Conservation (phyloP, 2,329 filamentous ascomycete species). For the Neoascochyta sp. region DNA sequence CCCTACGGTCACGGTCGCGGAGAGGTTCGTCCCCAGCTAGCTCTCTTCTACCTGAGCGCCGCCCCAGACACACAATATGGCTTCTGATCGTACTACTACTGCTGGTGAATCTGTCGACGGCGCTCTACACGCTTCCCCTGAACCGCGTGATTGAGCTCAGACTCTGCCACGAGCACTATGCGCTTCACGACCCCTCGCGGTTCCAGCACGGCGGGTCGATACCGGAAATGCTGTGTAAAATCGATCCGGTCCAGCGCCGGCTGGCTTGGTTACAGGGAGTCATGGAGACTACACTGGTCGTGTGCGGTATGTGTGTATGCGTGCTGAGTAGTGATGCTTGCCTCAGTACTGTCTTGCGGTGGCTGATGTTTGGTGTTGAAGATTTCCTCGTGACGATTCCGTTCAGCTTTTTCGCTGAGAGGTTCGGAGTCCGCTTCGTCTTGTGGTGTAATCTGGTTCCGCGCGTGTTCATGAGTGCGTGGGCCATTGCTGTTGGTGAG, state of each 20-base stretch:
- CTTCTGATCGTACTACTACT: slow-evolving; percentile 31
- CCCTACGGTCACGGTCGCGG: neutral
- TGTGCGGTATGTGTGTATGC: slow-evolving; percentile 33
- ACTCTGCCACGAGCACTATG: slow-evolving; percentile 51
- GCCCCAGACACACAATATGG: slow-evolving; percentile 19
- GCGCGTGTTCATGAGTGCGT: slow-evolving; percentile 25
- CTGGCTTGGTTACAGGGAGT: slow-evolving; percentile 53
- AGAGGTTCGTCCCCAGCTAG: too few species aligned
- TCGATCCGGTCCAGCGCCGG: slow-evolving; percentile 49
- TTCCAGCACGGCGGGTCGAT: slow-evolving; percentile 41
- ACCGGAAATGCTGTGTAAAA: slow-evolving; percentile 54
- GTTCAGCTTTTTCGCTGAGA: slow-evolving; percentile 34
- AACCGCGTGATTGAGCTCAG: slow-evolving; percentile 37
- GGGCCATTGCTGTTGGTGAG: slow-evolving; percentile 33
- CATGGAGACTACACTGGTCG: slow-evolving; percentile 37
- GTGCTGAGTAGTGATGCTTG: too few species aligned
- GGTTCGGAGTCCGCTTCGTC: slow-evolving; percentile 25
- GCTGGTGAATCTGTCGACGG: slow-evolving; percentile 31
- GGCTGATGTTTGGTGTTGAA: slow-evolving; percentile 11
- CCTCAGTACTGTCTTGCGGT: too few species aligned
- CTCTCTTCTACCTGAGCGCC: too few species aligned
- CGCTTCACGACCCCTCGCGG: slow-evolving; percentile 37
- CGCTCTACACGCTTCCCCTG: slow-evolving; percentile 36
- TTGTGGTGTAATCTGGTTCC: slow-evolving; percentile 35
- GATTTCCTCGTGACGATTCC: slow-evolving; percentile 37